Evolutionary conservation across 345 rosid genomes (phyloP).

Genomic region (Gossypium thurberi): DNA sequence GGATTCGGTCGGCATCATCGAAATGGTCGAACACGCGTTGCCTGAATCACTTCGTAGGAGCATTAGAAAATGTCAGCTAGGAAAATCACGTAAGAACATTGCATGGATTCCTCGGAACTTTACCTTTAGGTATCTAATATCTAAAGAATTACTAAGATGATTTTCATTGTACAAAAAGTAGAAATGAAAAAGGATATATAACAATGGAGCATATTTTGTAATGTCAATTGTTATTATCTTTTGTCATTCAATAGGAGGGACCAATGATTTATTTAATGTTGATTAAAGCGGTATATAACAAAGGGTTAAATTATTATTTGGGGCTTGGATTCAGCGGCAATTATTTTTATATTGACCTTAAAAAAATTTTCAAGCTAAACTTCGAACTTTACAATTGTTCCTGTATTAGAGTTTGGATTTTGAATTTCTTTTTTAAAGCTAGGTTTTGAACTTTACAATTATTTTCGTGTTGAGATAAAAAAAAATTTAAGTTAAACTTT

Average conservation of each 20-base stretch:
- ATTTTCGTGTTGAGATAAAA: too few species aligned
- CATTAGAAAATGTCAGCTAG: conserved; percentile 43
- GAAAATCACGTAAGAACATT: conserved; percentile 64
- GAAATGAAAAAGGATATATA: conserved; percentile 13
- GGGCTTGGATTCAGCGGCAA: too few species aligned
- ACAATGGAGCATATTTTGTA: conserved; percentile 10
- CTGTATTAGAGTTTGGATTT: rapidly evolving
- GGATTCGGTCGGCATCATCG: conserved; percentile 42
- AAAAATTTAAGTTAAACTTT: too few species aligned
- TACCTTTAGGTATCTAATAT: conserved; percentile 72
- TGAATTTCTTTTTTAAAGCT: too few species aligned
- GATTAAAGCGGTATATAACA: background rate
- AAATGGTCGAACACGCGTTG: conserved; percentile 59
- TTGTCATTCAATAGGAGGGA: background rate
- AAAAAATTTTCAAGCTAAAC: too few species aligned
- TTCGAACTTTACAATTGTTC: too few species aligned
- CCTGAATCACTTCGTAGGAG: conserved; percentile 55
- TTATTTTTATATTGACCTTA: too few species aligned
- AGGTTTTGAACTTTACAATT: too few species aligned
- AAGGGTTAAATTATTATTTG: too few species aligned
- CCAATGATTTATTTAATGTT: conserved; percentile 7
- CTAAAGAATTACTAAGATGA: conserved; percentile 71
- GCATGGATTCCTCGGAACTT: conserved; percentile 90
- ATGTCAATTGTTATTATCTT: background rate
- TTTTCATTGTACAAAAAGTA: conserved; percentile 32